Percentiles rank a stretch among this genome's conserved stretches.
Evolutionary conservation across 495 filamentous ascomycete genomes (phyloP).

Genomic region (Aspergillus mulundensis): DNA sequence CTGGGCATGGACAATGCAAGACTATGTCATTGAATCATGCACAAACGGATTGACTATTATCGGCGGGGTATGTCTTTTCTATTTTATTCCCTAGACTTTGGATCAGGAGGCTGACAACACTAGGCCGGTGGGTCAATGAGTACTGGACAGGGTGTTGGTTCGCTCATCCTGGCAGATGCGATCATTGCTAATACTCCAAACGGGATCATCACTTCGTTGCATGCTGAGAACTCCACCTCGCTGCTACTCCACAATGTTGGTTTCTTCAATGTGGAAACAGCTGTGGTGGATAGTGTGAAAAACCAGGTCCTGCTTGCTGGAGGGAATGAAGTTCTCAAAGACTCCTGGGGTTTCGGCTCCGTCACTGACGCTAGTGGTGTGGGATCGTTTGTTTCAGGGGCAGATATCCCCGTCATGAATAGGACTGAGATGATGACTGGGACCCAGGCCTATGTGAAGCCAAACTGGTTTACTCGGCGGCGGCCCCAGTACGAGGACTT

Average conservation of each 20-base stretch:
- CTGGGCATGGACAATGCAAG: constrained; percentile 51
- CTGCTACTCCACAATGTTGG: constrained; percentile 18
- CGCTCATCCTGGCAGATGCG: constrained; percentile 65
- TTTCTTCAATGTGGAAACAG: constrained; percentile 15
- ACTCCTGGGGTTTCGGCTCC: constrained; percentile 42
- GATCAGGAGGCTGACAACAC: neutral
- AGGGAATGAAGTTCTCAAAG: constrained; percentile 41
- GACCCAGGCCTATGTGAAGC: constrained; percentile 5
- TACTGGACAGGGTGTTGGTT: constrained; percentile 53
- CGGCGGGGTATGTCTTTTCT: constrained; percentile 4
- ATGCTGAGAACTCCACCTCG: constrained; percentile 21
- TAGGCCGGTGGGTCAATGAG: constrained; percentile 18
- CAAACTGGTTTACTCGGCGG: constrained; percentile 23
- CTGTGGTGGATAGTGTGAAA: constrained; percentile 6
- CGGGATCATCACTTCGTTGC: constrained; percentile 51
- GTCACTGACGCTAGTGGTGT: neutral
- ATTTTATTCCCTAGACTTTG: neutral
- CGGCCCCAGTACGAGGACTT: constrained; percentile 29
- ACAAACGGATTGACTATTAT: constrained; percentile 24
- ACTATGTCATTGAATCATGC: constrained; percentile 25
- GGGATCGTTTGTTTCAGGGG: constrained; percentile 6
- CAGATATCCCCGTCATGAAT: constrained; percentile 12
- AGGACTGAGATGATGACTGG: neutral
- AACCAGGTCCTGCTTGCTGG: constrained; percentile 11
- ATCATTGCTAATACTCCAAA: constrained; percentile 57